A percentile compares a stretch with the other conserved stretches of the same genome.
Evolutionary conservation across 2,329 filamentous ascomycete genomes (phyloP).

Genomic region (Cladosporium sp.): DNA sequence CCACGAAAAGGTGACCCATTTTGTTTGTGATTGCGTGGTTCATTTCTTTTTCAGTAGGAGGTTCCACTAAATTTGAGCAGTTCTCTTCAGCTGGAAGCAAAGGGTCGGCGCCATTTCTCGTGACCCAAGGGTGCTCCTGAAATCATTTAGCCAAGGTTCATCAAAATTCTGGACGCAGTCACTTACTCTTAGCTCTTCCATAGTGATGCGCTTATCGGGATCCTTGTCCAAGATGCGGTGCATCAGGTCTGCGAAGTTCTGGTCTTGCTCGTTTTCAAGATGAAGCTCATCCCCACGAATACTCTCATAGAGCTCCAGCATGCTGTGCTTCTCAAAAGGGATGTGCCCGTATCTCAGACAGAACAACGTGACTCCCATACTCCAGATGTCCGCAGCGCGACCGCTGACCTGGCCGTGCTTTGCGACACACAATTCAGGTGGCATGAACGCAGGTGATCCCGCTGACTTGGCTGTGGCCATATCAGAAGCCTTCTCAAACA

Average conservation of each 20-base stretch:
- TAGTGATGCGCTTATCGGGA: constrained; percentile 73
- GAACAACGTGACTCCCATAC: constrained; percentile 93
- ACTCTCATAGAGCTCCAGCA: constrained; percentile 83
- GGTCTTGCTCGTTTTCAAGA: constrained; percentile 60
- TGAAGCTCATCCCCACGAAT: constrained; percentile 68
- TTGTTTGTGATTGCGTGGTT: constrained; percentile 86
- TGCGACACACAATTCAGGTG: constrained; percentile 83
- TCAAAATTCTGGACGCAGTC: constrained; percentile 6
- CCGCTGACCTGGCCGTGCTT: constrained; percentile 85
- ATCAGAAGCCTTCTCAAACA: constrained; percentile 82
- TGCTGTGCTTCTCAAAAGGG: constrained; percentile 73
- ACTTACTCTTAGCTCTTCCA: constrained; percentile 74
- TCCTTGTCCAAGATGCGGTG: constrained; percentile 74
- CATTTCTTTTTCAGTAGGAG: constrained; percentile 84
- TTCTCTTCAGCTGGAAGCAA: constrained; percentile 82
- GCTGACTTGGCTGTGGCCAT: constrained; percentile 94
- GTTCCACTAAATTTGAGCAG: constrained; percentile 70
- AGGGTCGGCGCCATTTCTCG: constrained; percentile 68
- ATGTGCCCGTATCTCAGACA: constrained; percentile 85
- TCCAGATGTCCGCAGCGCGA: constrained; percentile 92
- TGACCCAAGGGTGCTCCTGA: constrained; percentile 91
- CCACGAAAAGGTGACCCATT: constrained; percentile 78
- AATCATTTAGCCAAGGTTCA: constrained; percentile 17
- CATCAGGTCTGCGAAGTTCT: constrained; percentile 71
- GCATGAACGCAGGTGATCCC: constrained; percentile 89